Evolutionary conservation across 1,284 basidiomycete species (phyloP).

Genomic region (Mycena citricolor): DNA sequence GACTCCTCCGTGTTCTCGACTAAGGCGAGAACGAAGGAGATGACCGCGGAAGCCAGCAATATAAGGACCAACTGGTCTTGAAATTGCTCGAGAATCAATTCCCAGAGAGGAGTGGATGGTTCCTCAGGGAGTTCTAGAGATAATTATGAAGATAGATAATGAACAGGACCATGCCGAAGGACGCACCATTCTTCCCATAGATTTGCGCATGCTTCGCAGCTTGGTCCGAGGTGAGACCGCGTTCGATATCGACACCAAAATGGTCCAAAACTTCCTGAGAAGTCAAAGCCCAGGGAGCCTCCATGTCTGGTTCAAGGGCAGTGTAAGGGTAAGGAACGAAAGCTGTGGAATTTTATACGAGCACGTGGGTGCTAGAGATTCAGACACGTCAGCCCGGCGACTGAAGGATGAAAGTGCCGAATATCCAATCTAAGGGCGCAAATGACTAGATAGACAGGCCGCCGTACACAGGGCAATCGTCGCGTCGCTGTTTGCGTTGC

Average conservation of each 20-base stretch:
- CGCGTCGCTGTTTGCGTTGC: too few species aligned
- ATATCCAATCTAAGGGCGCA: too few species aligned
- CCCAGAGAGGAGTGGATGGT: slow-evolving; percentile 87
- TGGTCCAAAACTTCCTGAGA: slow-evolving; percentile 64
- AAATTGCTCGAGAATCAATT: slow-evolving; percentile 96
- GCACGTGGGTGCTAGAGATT: slow-evolving; percentile 19
- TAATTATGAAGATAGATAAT: slow-evolving; percentile 9
- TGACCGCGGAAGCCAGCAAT: slow-evolving; percentile 85
- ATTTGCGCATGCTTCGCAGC: slow-evolving; percentile 71
- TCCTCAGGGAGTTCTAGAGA: slow-evolving; percentile 83
- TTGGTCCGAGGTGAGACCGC: slow-evolving; percentile 60
- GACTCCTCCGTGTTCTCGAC: slow-evolving; percentile 74
- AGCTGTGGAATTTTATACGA: slow-evolving; percentile 21
- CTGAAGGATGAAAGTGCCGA: too few species aligned
- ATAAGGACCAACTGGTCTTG: slow-evolving; percentile 96
- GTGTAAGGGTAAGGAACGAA: slow-evolving; percentile 26
- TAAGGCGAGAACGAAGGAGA: slow-evolving; percentile 88
- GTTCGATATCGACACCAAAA: slow-evolving; percentile 56
- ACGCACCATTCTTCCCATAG: slow-evolving; percentile 85
- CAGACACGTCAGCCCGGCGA: slow-evolving; percentile 18
- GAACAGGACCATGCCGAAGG: background rate
- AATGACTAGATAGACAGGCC: too few species aligned
- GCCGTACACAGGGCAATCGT: too few species aligned
- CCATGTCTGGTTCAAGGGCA: too few species aligned
- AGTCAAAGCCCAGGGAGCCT: slow-evolving; percentile 69